Evolutionary conservation across 306 rosid species (phyloP).

Genomic region (Geum urbanum): DNA sequence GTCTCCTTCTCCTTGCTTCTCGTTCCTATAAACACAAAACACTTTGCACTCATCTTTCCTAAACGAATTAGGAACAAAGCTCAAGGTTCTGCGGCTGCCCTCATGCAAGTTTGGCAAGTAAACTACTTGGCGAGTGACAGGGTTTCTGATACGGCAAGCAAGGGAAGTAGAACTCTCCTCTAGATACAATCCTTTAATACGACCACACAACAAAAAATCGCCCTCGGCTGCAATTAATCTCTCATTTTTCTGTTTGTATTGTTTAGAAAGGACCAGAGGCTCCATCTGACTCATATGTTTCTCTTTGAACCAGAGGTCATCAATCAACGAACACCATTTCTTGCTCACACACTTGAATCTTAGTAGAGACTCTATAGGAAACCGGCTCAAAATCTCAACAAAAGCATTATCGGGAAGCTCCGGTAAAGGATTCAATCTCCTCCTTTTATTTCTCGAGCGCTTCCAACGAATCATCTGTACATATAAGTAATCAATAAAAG

Average conservation of each 20-base stretch:
- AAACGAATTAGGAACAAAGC: no score
- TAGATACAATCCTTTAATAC: no score
- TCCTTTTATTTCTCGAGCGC: not conserved
- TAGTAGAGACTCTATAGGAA: not conserved
- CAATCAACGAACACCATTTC: not conserved
- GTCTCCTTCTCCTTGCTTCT: no score
- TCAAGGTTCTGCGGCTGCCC: no score
- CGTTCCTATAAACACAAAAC: no score
- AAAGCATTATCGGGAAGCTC: not conserved
- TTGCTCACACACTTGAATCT: constrained; percentile 6
- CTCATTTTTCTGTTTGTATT: no score
- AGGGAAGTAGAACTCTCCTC: not conserved
- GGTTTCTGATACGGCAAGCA: constrained; percentile 5
- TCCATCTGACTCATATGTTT: not conserved
- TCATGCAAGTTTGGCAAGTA: not conserved
- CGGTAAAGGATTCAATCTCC: not conserved
- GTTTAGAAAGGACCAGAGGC: not conserved
- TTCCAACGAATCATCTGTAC: no score
- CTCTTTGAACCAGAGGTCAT: not conserved
- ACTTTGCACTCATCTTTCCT: not conserved
- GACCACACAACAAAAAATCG: no score
- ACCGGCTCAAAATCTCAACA: not conserved
- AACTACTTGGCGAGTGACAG: not conserved
- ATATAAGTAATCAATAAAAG: no score
- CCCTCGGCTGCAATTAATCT: no score